Base-by-base conservation (phyloP, 1,284 basidiomycete species). In the Ganoderma boninense region DNA sequence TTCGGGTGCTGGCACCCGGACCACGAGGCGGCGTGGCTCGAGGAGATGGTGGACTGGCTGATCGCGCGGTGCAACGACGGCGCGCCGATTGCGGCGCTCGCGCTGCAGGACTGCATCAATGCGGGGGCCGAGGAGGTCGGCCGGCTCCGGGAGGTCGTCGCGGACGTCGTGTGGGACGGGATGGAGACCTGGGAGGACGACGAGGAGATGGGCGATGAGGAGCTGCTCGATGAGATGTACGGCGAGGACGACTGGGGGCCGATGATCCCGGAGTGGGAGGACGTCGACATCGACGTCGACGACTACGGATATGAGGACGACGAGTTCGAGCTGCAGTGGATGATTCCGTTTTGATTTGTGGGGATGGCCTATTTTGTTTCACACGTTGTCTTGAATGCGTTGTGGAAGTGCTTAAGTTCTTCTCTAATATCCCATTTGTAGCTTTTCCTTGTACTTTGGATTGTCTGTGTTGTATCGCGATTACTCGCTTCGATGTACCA, bases 151-250 rank as follows among this genome's bases (percentile, higher is more conserved):
- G 68, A 66, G 57, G 43, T 73, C 42, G 72, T 73, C 0, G 60
- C 67, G 26, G 46, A 68, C 16, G 70, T 73, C 32, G 56, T 43
- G 10, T 73, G 72, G 72, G 72, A 73, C 46, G 66, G 62, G 1
- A 10, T 64, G 2, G 69, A 67, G 61, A 65, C 4, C 38, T 61
- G n/a, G 35, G 59, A 61, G n/a, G 16, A 60, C 35, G 32, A 35
- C 14, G 3, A 42, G 1, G 59, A 38, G n/a, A 20, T 23, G n/a
- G 7, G 4, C 7, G 40, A 42, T 20, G 1, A 16, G 43, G 23
- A 7, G 26, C 32, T 32, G 56, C 38, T 38, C 7, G 38, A 38
- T 10, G 38, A 38, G 38, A 38, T 38, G 38, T 38, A 38, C 38
- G 29, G 29, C 18, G 54, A 23, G 10, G 7, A 60, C 10, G 57